Evolutionary conservation across 2,329 filamentous ascomycete species (phyloP).

Genomic region (Trichoderma hamatum): DNA sequence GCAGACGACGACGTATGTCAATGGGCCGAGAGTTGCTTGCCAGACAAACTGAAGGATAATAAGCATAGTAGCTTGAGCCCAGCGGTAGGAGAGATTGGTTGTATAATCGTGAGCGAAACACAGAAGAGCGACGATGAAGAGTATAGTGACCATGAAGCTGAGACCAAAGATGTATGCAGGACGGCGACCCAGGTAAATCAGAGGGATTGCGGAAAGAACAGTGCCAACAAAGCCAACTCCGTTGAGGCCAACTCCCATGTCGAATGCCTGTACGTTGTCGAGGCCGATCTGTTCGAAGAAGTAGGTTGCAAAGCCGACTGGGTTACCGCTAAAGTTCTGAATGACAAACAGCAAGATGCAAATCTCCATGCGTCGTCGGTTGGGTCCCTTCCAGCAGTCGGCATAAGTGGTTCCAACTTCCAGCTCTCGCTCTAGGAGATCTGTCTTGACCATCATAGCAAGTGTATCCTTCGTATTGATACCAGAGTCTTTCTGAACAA

Average conservation of each 20-base stretch:
- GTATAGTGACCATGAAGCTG: conserved; percentile 42
- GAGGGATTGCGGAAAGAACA: conserved; percentile 48
- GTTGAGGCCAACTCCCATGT: conserved; percentile 28
- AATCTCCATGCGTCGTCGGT: conserved; percentile 56
- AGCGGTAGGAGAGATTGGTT: conserved; percentile 31
- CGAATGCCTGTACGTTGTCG: conserved; percentile 28
- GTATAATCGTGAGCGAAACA: conserved; percentile 19
- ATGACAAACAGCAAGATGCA: conserved; percentile 32
- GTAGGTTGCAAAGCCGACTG: conserved; percentile 29
- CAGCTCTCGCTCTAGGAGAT: conserved; percentile 43
- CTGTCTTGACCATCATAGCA: conserved; percentile 48
- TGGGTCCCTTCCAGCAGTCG: conserved; percentile 49
- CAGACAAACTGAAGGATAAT: conserved; percentile 58
- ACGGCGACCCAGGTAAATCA: conserved; percentile 49
- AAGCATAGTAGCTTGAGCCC: conserved; percentile 51
- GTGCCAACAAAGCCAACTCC: conserved; percentile 42
- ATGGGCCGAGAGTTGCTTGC: conserved; percentile 57
- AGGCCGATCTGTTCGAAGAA: conserved; percentile 31
- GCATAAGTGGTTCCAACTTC: conserved; percentile 44
- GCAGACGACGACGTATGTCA: conserved; percentile 56
- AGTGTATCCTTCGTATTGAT: conserved; percentile 33
- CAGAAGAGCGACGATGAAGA: conserved; percentile 48
- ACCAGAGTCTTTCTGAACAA: conserved; percentile 19
- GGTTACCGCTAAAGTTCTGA: conserved; percentile 30
- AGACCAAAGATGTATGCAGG: conserved; percentile 50